Conservation (phyloP, 345 rosid genomes). For the Turritis glabra region DNA sequence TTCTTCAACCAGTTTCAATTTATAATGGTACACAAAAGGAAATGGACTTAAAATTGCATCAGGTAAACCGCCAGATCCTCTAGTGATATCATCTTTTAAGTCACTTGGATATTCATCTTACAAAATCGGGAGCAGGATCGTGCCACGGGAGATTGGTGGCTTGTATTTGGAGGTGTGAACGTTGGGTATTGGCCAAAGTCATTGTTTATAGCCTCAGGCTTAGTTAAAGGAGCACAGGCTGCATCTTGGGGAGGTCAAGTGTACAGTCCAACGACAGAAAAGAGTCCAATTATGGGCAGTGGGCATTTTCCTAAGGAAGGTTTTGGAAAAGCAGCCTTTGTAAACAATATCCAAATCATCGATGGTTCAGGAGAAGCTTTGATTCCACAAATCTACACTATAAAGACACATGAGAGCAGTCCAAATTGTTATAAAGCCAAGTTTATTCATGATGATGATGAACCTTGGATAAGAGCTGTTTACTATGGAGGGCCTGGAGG, state of each 20-base stretch:
- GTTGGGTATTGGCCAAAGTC: constrained; percentile 40
- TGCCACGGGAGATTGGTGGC: constrained; percentile 41
- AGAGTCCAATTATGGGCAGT: constrained; percentile 37
- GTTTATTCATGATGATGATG: constrained; percentile 19
- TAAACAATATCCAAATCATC: constrained; percentile 23
- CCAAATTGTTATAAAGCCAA: constrained; percentile 28
- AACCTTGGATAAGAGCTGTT: constrained; percentile 24
- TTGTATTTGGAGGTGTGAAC: neutral
- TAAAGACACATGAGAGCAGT: constrained; percentile 5
- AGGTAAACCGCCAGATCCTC: constrained; percentile 14
- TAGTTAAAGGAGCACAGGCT: constrained; percentile 8
- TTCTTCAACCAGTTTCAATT: constrained; percentile 21
- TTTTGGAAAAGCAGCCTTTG: constrained; percentile 17
- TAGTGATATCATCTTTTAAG: neutral
- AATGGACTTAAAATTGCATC: constrained; percentile 23
- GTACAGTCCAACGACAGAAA: constrained; percentile 27
- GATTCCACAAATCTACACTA: constrained; percentile 26
- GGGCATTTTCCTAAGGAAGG: constrained; percentile 40
- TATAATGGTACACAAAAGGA: constrained; percentile 19
- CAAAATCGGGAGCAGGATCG: constrained; percentile 18
- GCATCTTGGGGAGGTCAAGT: constrained; percentile 39
- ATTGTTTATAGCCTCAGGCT: constrained; percentile 19
- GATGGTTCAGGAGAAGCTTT: constrained; percentile 2
- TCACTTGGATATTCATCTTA: constrained; percentile 16
- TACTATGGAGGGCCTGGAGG: constrained; percentile 38